Evolutionary conservation across 192 early-diverging fungal genomes (phyloP).

Genomic region (Coemansia sp.): DNA sequence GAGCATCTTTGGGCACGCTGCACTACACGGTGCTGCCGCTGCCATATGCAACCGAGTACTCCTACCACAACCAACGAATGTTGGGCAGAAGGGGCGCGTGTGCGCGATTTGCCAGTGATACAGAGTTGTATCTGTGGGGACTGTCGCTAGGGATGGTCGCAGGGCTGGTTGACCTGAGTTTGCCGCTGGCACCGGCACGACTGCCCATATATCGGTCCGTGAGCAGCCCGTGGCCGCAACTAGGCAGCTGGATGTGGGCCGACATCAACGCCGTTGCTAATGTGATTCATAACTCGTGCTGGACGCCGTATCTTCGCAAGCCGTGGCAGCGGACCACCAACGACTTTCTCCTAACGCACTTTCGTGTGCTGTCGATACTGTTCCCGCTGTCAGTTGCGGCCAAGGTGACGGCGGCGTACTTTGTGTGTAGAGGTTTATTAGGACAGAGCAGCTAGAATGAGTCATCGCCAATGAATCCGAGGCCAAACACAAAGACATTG

Average conservation of each 20-base stretch:
- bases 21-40: slow-evolving; percentile 30
- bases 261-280: slow-evolving; percentile 33
- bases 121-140: slow-evolving; percentile 46
- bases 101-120: slow-evolving; percentile 14
- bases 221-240: slow-evolving; percentile 36
- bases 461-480: slow-evolving; percentile 56
- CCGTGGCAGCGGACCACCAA: slow-evolving; percentile 12
- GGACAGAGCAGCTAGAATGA: neutral
- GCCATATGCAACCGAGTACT: neutral
- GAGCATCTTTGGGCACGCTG: slow-evolving; percentile 5
- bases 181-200: slow-evolving; percentile 12
- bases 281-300: neutral
- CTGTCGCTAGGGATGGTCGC: slow-evolving; percentile 29
- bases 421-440: neutral
- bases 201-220: slow-evolving; percentile 14
- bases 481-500: slow-evolving; percentile 57
- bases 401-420: neutral
- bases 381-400: slow-evolving; percentile 17
- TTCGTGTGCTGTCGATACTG: slow-evolving; percentile 2
- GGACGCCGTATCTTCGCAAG: slow-evolving; percentile 27
- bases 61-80: neutral
- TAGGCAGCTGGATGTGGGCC: slow-evolving; percentile 24
- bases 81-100: neutral
- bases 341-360: slow-evolving; percentile 17
- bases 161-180: slow-evolving; percentile 30